Conservation (phyloP, 345 rosid species). For the Aethionema arabicum region DNA sequence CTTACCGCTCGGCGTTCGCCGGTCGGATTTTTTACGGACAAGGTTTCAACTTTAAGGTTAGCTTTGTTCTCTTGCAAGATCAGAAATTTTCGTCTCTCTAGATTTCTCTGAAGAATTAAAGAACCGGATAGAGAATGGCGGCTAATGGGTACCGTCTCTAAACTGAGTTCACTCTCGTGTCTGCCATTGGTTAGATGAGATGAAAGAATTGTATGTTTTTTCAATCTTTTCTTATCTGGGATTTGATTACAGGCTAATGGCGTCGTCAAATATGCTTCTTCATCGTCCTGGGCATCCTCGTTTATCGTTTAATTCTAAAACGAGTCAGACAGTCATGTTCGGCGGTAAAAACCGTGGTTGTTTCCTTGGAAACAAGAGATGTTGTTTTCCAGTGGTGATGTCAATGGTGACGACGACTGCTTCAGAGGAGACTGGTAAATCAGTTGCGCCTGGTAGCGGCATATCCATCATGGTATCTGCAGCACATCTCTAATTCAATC, state of each 20-base stretch:
- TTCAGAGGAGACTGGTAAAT: conserved; percentile 1
- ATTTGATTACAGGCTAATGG: conserved; percentile 33
- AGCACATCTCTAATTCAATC: neutral
- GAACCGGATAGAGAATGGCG: conserved; percentile 23
- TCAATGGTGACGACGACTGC: conserved; percentile 40
- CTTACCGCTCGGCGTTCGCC: conserved; percentile 15
- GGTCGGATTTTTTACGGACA: conserved; percentile 6
- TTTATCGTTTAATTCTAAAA: conserved; percentile 15
- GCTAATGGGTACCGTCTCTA: conserved; percentile 21
- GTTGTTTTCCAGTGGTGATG: conserved; percentile 24
- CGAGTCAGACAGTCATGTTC: conserved; percentile 3
- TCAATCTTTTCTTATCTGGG: neutral
- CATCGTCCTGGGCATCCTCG: conserved; percentile 2
- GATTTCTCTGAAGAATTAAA: neutral
- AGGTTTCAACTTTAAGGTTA: conserved; percentile 1
- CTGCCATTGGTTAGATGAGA: neutral
- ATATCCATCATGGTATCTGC: conserved; percentile 45
- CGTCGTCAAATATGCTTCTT: conserved; percentile 24
- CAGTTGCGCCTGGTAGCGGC: conserved; percentile 30
- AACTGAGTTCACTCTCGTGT: neutral
- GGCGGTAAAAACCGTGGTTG: conserved; percentile 12
- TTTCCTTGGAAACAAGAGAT: conserved; percentile 5
- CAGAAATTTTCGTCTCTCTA: neutral
- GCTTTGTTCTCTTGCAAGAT: neutral
- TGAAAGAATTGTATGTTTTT: neutral